Evolutionary conservation across 2,329 filamentous ascomycete species (phyloP), one percentile per base, ranked within the genome.

Genomic region (Penicillium sp.): DNA sequence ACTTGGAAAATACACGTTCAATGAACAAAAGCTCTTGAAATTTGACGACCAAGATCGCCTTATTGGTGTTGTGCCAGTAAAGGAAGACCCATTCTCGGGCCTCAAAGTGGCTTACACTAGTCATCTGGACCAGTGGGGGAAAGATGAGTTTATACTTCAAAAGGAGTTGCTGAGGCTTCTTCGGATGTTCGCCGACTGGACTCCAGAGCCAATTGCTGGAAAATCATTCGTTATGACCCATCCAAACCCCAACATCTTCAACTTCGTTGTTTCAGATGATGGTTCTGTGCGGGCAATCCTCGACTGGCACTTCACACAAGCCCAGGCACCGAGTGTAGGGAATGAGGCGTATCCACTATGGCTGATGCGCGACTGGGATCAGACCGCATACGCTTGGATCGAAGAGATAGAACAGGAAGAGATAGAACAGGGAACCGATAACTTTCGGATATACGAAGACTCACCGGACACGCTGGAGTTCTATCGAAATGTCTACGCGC

Each of bases 111-210:
- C 0, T 11, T 51, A 19, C 9, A 33, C 25, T 43, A 33, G 15
- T 19, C 3, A 0, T 13, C 29, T 51, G 16, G 49, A 27, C 31
- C 3, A 2, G 15, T 13, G 10, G 19, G 15, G 9, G 5, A 5
- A 51, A 23, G 31, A 33, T 13, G 31, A 13, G 11, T 33, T 33
- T 15, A 5, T 13, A 6, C 11, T 33, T 33, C 31, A 33, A 31
- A 31, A 13, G 5, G 31, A 33, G 31, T 33, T 33, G 31, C 11
- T 33, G 31, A 41, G 33, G 27, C 19, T 51, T 34, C 25, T 51
- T 43, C 49, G 38, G 21, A 51, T 51, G 39, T 51, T 44, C 23
- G n/a, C 33, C 31, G 39, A 44, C 29, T 51, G 38, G 49, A 44
- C 16, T 16, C n/a, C 27, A n/a, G n/a, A 34, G 19, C 11, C 49